A percentile compares a stretch with the other conserved stretches of the same genome.
These are phyloP conservation scores for Juglanconis juglandina DNA, from an alignment of 2,329 filamentous ascomycete species.

Conservation along the genomic window DNA sequence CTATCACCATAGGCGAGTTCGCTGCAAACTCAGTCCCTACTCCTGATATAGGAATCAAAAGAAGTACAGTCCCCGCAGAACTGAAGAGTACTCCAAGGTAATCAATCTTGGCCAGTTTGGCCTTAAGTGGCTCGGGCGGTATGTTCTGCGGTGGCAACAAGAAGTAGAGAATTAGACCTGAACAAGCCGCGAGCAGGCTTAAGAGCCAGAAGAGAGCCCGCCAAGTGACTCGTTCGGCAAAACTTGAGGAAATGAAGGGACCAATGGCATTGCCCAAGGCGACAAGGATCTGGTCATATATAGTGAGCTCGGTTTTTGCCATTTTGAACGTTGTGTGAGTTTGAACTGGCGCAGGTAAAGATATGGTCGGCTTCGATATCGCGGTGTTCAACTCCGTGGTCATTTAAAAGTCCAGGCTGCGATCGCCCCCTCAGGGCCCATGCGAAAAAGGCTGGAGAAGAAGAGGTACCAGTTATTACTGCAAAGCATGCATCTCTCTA, in stretches of 20 bases:
- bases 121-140: conserved; percentile 35
- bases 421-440: no score
- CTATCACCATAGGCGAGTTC: conserved; percentile 54
- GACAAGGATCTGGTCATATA: conserved; percentile 50
- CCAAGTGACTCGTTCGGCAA: conserved; percentile 37
- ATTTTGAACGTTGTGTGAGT: not conserved
- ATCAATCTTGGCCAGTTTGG: conserved; percentile 55
- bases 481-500: no score
- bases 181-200: conserved; percentile 43
- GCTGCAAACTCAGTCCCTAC: conserved; percentile 51
- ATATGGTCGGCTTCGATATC: no score
- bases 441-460: no score
- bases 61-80: conserved; percentile 53
- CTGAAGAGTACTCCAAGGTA: conserved; percentile 54
- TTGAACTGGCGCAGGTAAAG: no score
- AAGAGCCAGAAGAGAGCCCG: conserved; percentile 47
- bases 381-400: no score
- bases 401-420: no score
- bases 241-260: conserved; percentile 40
- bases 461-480: no score
- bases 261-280: conserved; percentile 41
- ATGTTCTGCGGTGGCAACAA: conserved; percentile 50
- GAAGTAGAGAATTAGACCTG: conserved; percentile 38
- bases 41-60: conserved; percentile 62
- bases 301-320: conserved; percentile 9